phyloP scores from a whole-genome alignment of 1,139 yeast genomes.

The Williopsis jadinii region DNA sequence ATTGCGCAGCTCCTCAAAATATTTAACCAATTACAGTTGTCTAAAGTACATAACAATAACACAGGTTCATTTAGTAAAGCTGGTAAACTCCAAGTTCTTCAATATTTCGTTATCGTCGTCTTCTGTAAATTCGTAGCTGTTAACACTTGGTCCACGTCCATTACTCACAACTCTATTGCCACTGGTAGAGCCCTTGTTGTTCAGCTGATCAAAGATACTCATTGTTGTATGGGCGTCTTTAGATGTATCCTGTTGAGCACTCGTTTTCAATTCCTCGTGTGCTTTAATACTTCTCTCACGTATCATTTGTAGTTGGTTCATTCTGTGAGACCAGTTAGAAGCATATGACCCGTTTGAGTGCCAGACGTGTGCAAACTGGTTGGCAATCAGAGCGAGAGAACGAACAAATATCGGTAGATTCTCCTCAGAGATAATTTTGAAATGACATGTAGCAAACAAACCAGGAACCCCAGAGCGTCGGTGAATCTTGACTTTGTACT shows the following conservation, averaged over 20 bases:
- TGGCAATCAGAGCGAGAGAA: conserved; percentile 58
- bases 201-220: conserved; percentile 19
- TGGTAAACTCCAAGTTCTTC: conserved; percentile 37
- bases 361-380: conserved; percentile 73
- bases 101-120: conserved; percentile 29
- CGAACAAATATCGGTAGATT: conserved; percentile 60
- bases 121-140: conserved; percentile 24
- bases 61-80: conserved; percentile 29
- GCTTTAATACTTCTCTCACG: conserved; percentile 34
- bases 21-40: too few relatives aligned
- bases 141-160: conserved; percentile 9
- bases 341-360: conserved; percentile 46
- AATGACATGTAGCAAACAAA: conserved; percentile 67
- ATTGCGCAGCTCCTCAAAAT: too few relatives aligned
- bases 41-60: too few relatives aligned
- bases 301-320: conserved; percentile 48
- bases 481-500: conserved; percentile 55
- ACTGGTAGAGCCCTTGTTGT: conserved; percentile 7
- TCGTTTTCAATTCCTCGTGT: conserved; percentile 12
- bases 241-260: conserved; percentile 6
- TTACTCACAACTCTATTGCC: conserved; percentile 5
- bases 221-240: conserved; percentile 13
- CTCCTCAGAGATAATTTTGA: conserved; percentile 57
- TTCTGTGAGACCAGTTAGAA: conserved; percentile 63
- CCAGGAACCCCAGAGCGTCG: conserved; percentile 70